Base-by-base conservation (phyloP, 306 rosid genomes). In the Dryas drummondii region DNA sequence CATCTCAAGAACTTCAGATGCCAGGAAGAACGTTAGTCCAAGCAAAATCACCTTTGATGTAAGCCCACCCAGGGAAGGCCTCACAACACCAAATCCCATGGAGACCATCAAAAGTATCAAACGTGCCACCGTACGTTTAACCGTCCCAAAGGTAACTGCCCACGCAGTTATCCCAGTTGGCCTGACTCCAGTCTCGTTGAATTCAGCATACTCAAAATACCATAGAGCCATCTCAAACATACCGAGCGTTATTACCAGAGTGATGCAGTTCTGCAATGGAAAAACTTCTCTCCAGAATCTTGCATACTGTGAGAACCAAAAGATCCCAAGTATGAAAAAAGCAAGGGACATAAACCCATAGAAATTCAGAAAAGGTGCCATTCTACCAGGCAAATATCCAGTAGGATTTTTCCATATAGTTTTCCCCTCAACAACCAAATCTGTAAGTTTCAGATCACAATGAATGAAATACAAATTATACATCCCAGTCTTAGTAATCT, bases 61-160 rank as follows among this genome's bases (percentile, higher is more conserved):
- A 79, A 94, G 87, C 73, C 99, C 99, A 63, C 99, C 99, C 46
- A 94, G 91, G 72, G 99, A 87, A 65, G 99, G 99, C 81, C 97
- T 90, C 27, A 94, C 97, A 77, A 94, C 99, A 82, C 97, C 99
- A 61, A 85, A 94, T 37, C 97, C 98, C 99, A 94, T 94, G 3
- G 99, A 81, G 66, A 94, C 99, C 70, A 86, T 89, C 59, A 94
- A 89, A 71, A 94, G 84, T 72, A 94, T 81, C 73, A 92, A 66
- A 53, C 99, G 97, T 5, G 99, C 91, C 9, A 92, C 93, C 0
- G 97, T 92, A 32, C 87, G 94, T 68, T 92, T 94, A 64, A 94
- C 79, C 47, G 96, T 82, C 11, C 99, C 99, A 56, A 88, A 92
- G 32, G 97, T 87, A 63, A 94, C 92, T 1, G 99, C 99, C 99